Conservation (phyloP, 106 monocot genomes). For the Triglochin maritima region DNA sequence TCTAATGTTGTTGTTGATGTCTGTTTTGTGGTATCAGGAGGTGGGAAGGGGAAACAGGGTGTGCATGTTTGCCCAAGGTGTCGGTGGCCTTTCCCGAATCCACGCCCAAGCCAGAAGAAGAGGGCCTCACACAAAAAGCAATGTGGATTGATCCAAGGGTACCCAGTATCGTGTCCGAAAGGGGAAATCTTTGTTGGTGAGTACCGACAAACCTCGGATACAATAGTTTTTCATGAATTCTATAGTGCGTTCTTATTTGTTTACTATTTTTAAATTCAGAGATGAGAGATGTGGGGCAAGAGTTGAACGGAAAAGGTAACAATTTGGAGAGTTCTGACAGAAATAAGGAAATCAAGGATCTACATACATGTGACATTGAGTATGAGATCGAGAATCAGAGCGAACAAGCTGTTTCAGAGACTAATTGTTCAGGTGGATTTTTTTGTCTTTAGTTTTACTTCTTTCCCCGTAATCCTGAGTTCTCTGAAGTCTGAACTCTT, state of each 20-base stretch:
- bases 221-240: background rate
- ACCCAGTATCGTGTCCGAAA: background rate
- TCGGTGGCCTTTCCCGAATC: constrained; percentile 15
- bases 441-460: background rate
- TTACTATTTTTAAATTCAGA: background rate
- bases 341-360: background rate
- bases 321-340: background rate
- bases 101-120: constrained; percentile 16
- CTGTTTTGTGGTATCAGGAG: background rate
- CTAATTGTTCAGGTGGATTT: background rate
- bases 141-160: constrained; percentile 10
- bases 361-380: background rate
- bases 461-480: background rate
- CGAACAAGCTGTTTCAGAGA: background rate
- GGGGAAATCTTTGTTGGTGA: background rate
- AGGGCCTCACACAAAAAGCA: constrained; percentile 17
- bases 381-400: background rate
- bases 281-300: background rate
- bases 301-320: background rate
- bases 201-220: background rate
- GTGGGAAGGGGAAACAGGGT: background rate
- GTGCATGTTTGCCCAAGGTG: constrained; percentile 12
- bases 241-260: background rate
- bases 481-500: no score
- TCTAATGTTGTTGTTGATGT: no score